Conservation (phyloP, 768 basidiomycete species). For the Rubroboletus pulcherrimus region DNA sequence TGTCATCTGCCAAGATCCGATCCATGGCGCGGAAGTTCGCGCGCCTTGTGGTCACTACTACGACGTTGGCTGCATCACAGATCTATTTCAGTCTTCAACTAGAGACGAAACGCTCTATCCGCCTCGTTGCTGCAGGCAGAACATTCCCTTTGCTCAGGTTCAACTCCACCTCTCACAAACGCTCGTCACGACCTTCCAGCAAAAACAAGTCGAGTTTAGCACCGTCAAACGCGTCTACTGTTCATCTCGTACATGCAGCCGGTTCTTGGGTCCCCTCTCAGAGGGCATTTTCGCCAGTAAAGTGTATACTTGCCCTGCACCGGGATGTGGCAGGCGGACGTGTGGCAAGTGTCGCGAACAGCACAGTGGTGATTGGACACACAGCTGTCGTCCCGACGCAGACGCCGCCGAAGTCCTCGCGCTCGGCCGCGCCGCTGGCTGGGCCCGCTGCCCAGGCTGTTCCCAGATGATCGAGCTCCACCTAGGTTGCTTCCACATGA, state of each 20-base stretch:
- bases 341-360: constrained; percentile 26
- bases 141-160: constrained; percentile 28
- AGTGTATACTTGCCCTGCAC: constrained; percentile 21
- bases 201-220: constrained; percentile 30
- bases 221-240: constrained; percentile 39
- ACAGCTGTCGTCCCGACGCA: constrained; percentile 26
- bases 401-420: constrained; percentile 25
- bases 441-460: constrained; percentile 41
- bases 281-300: constrained; percentile 22
- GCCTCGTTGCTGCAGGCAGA: constrained; percentile 36
- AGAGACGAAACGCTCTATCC: constrained; percentile 40
- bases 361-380: constrained; percentile 22
- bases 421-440: constrained; percentile 27
- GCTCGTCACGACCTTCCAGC: constrained; percentile 18
- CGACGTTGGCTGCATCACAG: constrained; percentile 31
- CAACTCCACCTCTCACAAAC: constrained; percentile 20
- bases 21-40: constrained; percentile 22
- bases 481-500: constrained; percentile 40
- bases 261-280: constrained; percentile 33
- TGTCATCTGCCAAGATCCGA: constrained; percentile 35
- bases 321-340: constrained; percentile 18
- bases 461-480: constrained; percentile 36
- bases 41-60: constrained; percentile 37
- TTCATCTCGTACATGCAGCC: constrained; percentile 32
- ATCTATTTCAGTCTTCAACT: constrained; percentile 34